Conservation (phyloP, 2,329 filamentous ascomycete species). For the Clonostachys rosea region DNA sequence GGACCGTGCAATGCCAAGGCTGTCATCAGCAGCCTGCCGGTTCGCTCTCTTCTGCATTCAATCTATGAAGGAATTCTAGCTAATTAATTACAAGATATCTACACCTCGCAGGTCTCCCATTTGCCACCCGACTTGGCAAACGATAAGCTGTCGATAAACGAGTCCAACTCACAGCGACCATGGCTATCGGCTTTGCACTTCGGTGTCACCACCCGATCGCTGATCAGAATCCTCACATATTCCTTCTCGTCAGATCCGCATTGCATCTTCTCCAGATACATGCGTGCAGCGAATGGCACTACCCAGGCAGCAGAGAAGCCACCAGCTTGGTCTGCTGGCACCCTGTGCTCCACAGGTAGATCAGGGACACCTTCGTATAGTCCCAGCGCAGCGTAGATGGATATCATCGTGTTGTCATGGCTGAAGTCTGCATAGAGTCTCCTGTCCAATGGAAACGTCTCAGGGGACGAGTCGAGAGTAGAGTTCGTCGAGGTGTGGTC, state of each 20-base stretch:
- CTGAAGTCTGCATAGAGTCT: slow-evolving; percentile 83
- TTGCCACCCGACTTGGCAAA: slow-evolving; percentile 70
- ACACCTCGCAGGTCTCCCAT: slow-evolving; percentile 60
- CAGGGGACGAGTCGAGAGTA: slow-evolving; percentile 63
- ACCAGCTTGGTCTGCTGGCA: slow-evolving; percentile 45
- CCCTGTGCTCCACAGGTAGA: slow-evolving; percentile 44
- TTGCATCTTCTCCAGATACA: slow-evolving; percentile 84
- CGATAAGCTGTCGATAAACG: slow-evolving; percentile 69
- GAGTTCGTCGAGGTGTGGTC: slow-evolving; percentile 74
- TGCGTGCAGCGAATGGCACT: slow-evolving; percentile 75
- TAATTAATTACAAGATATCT: neutral
- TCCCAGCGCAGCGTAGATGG: slow-evolving; percentile 71
- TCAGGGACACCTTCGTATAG: slow-evolving; percentile 64
- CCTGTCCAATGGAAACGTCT: slow-evolving; percentile 68
- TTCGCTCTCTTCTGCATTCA: neutral
- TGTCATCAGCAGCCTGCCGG: too few relatives aligned
- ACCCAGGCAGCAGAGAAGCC: slow-evolving; percentile 75
- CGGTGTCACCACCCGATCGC: slow-evolving; percentile 72
- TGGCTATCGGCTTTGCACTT: slow-evolving; percentile 65
- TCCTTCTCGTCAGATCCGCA: slow-evolving; percentile 58
- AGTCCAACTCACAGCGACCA: slow-evolving; percentile 65
- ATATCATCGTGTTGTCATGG: slow-evolving; percentile 84
- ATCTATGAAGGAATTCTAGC: too few relatives aligned
- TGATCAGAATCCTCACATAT: slow-evolving; percentile 74
- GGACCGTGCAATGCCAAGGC: too few relatives aligned